Percentiles rank a stretch among this genome's conserved stretches.
Evolutionary conservation across 345 rosid genomes (phyloP).

Genomic region (Salix exigua): DNA sequence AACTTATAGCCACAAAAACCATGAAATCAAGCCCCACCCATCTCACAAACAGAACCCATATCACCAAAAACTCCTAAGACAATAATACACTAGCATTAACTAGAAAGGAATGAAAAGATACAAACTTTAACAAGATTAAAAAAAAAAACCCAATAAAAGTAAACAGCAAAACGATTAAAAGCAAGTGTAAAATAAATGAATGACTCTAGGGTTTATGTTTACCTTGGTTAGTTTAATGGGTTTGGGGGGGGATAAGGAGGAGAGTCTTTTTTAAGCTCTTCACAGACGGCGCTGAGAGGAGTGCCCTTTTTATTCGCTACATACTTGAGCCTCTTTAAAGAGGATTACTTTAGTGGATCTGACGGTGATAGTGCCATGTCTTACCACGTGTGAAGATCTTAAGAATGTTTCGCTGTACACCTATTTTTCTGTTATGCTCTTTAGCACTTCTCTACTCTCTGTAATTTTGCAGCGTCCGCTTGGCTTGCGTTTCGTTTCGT

Average conservation of each 20-base stretch:
- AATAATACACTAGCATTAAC: background rate
- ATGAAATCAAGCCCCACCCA: background rate
- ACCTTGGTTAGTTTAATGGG: background rate
- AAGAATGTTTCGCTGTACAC: background rate
- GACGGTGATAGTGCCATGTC: background rate
- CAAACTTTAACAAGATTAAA: background rate
- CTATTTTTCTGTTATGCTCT: background rate
- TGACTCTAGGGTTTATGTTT: background rate
- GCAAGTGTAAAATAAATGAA: background rate
- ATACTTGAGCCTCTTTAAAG: background rate
- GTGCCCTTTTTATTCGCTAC: background rate
- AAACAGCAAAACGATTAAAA: background rate
- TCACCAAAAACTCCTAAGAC: background rate
- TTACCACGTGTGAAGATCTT: background rate
- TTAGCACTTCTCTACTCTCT: background rate
- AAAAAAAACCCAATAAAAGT: background rate
- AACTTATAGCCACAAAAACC: background rate
- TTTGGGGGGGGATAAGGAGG: background rate
- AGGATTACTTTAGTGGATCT: background rate
- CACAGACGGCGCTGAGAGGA: background rate
- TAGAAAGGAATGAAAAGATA: background rate
- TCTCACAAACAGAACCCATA: background rate
- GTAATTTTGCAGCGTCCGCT: background rate
- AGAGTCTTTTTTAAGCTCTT: background rate
- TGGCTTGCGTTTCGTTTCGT: background rate